Evolutionary conservation across 164 flowering plant species (phyloP).

Genomic region (Macadamia tetraphylla): DNA sequence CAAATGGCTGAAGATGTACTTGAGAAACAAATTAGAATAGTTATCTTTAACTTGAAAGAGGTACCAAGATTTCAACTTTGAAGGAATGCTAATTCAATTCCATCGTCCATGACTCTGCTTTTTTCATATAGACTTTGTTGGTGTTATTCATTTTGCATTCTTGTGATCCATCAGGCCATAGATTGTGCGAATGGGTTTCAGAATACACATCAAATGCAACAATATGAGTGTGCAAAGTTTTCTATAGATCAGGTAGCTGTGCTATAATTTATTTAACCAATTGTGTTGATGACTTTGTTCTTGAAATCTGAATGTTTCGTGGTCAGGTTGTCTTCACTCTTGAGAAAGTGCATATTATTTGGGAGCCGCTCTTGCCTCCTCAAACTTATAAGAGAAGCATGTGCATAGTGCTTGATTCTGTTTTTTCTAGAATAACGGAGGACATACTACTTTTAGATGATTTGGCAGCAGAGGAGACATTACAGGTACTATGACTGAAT

Average conservation of each 20-base stretch:
- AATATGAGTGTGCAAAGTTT: slow-evolving; percentile 80
- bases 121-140: not conserved
- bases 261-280: not conserved
- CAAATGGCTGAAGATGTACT: slow-evolving; percentile 71
- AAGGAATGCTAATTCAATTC: too few relatives aligned
- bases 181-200: slow-evolving; percentile 98
- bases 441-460: slow-evolving; percentile 90
- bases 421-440: slow-evolving; percentile 53
- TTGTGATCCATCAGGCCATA: slow-evolving; percentile 50
- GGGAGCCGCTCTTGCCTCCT: slow-evolving; percentile 84
- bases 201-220: slow-evolving; percentile 80
- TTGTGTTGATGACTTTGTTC: not conserved
- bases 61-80: slow-evolving; percentile 23
- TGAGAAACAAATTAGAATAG: slow-evolving; percentile 65
- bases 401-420: slow-evolving; percentile 60
- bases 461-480: slow-evolving; percentile 90
- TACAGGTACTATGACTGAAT: slow-evolving; percentile 47
- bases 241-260: slow-evolving; percentile 79
- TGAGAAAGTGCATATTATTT: slow-evolving; percentile 83
- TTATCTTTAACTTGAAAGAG: slow-evolving; percentile 68
- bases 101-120: not conserved
- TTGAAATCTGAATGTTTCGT: slow-evolving; percentile 2
- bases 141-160: slow-evolving; percentile 1
- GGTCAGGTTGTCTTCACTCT: slow-evolving; percentile 80
- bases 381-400: slow-evolving; percentile 63